Percentiles rank a stretch among this genome's conserved stretches.
phyloP scores from a whole-genome alignment of 208 protist genomes.

The Entamoeba moshkovskii region DNA sequence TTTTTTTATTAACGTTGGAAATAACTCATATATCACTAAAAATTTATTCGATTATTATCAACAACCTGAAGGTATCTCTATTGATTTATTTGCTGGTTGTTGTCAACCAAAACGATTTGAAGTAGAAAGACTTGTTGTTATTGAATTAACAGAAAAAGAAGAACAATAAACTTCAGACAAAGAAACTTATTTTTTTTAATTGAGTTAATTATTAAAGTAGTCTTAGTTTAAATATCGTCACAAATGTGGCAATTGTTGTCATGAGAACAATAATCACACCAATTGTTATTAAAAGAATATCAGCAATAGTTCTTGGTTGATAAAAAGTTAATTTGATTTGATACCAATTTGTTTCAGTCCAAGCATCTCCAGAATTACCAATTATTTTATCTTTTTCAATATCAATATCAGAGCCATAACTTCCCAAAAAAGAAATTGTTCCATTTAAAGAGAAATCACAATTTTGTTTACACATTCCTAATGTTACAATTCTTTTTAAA shows the following conservation, averaged over 20 bases:
- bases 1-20: background rate
- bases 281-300: background rate
- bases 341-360: background rate
- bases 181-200: no score
- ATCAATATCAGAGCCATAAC: background rate
- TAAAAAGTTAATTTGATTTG: background rate
- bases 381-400: background rate
- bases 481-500: background rate
- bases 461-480: background rate
- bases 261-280: background rate
- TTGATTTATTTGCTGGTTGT: background rate
- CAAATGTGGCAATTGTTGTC: background rate
- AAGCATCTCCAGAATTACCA: background rate
- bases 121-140: background rate
- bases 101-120: background rate
- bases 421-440: background rate
- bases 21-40: background rate
- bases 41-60: background rate
- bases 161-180: no score
- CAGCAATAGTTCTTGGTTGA: background rate
- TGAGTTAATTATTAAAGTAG: background rate
- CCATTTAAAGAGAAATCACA: background rate
- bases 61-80: background rate
- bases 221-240: background rate
- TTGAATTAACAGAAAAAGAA: background rate